These are phyloP conservation scores for Baorangia bicolor DNA, from an alignment of 768 basidiomycete species.

Conservation along the genomic window DNA sequence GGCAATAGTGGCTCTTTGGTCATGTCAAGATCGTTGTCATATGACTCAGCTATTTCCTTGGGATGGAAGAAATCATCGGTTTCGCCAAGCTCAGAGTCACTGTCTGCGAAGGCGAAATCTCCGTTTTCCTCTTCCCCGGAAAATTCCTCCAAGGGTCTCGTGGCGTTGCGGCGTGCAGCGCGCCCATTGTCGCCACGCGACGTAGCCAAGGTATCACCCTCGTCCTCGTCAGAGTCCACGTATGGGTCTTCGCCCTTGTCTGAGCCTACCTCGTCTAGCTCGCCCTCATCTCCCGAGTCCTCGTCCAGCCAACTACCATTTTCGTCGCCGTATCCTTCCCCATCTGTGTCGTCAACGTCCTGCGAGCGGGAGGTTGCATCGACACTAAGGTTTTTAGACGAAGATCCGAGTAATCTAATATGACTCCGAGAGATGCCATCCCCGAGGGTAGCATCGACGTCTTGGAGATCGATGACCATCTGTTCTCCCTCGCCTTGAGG, in stretches of 20 bases:
- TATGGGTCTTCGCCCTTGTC: not conserved
- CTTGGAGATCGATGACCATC: conserved; percentile 98
- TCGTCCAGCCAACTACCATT: conserved; percentile 16
- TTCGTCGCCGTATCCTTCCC: conserved; percentile 27
- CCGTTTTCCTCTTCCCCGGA: conserved; percentile 35
- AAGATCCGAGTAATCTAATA: conserved; percentile 82
- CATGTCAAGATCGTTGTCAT: conserved; percentile 62
- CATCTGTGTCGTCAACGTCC: conserved; percentile 39
- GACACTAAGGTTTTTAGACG: conserved; percentile 64
- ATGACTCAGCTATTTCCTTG: conserved; percentile 35
- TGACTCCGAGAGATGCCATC: conserved; percentile 78
- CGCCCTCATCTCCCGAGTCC: conserved; percentile 5
- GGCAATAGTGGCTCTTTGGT: conserved; percentile 58
- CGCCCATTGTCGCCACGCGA: conserved; percentile 46
- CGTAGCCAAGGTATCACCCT: not conserved
- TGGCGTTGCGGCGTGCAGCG: conserved; percentile 41
- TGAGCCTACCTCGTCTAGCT: not conserved
- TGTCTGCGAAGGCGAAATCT: conserved; percentile 69
- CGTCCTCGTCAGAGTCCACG: not conserved
- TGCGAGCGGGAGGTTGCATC: conserved; percentile 28
- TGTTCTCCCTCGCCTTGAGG: conserved; percentile 91
- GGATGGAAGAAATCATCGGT: conserved; percentile 73
- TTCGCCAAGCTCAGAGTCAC: conserved; percentile 69
- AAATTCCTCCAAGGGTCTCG: conserved; percentile 39
- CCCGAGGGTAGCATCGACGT: conserved; percentile 76